A percentile compares a stretch with the other conserved stretches of the same genome.
Evolutionary conservation across 129 eudicot species (phyloP).

Genomic region (Apium graveolens): DNA sequence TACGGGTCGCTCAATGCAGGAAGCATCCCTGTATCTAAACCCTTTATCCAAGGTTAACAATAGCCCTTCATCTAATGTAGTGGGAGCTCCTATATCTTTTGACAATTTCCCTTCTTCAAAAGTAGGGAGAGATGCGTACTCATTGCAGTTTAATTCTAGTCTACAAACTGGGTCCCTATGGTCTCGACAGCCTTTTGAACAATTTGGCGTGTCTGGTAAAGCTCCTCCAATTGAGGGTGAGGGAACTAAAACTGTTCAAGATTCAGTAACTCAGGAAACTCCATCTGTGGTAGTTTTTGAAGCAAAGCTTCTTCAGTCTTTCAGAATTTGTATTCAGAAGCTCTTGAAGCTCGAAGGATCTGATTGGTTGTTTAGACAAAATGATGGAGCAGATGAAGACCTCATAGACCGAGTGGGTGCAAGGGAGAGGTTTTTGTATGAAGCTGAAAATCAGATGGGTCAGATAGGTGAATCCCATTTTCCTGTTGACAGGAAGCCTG

Average conservation of each 20-base stretch:
- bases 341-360: slow-evolving; percentile 91
- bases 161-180: slow-evolving; percentile 56
- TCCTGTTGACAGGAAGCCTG: neutral
- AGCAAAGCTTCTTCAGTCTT: slow-evolving; percentile 66
- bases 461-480: slow-evolving; percentile 21
- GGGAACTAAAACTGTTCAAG: slow-evolving; percentile 10
- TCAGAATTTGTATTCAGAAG: slow-evolving; percentile 58
- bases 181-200: slow-evolving; percentile 76
- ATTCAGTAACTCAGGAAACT: slow-evolving; percentile 35
- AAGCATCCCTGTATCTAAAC: slow-evolving; percentile 22
- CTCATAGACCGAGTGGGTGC: slow-evolving; percentile 84
- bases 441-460: slow-evolving; percentile 61
- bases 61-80: slow-evolving; percentile 39
- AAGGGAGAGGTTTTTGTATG: slow-evolving; percentile 72
- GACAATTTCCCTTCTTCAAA: slow-evolving; percentile 34
- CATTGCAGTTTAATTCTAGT: slow-evolving; percentile 38
- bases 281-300: slow-evolving; percentile 55
- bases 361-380: slow-evolving; percentile 75
- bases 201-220: slow-evolving; percentile 77
- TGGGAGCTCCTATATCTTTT: slow-evolving; percentile 29
- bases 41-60: neutral
- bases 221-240: slow-evolving; percentile 10
- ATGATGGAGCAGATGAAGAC: slow-evolving; percentile 89
- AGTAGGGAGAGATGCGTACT: slow-evolving; percentile 31
- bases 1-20: slow-evolving; percentile 33